These are phyloP conservation scores for Fomitopsis schrenkii DNA, from an alignment of 1,284 basidiomycete genomes.

Conservation along the genomic window DNA sequence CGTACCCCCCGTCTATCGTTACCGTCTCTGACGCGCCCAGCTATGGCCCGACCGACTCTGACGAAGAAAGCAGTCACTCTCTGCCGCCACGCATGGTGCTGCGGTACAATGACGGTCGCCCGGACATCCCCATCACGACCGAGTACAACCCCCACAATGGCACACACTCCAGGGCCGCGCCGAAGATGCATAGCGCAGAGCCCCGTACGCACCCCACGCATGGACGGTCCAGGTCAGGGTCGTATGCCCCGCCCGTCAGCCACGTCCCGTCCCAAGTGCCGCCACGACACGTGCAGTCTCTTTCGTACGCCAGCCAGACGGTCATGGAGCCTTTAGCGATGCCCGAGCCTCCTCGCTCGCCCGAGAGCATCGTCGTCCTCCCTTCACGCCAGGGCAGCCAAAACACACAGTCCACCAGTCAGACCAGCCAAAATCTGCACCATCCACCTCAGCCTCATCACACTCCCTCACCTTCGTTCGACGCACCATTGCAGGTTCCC, in stretches of 20 bases:
- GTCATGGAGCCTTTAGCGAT: constrained; percentile 12
- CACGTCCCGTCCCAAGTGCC: constrained; percentile 8
- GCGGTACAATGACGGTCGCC: constrained; percentile 58
- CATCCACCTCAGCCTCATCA: neutral
- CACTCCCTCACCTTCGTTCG: constrained; percentile 7
- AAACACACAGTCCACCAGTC: constrained; percentile 13
- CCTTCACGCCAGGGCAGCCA: constrained; percentile 26
- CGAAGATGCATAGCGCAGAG: neutral
- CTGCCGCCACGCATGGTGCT: constrained; percentile 69
- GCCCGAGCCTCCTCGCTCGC: constrained; percentile 17
- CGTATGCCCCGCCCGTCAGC: constrained; percentile 15
- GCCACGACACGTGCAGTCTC: constrained; percentile 21
- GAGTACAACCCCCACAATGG: constrained; percentile 11
- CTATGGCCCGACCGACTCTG: constrained; percentile 47
- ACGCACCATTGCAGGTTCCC: constrained; percentile 6
- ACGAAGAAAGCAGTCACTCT: constrained; percentile 60
- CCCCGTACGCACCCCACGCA: constrained; percentile 13
- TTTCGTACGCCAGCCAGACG: constrained; percentile 24
- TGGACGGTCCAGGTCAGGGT: constrained; percentile 18
- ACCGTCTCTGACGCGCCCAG: constrained; percentile 43
- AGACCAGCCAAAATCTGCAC: constrained; percentile 5
- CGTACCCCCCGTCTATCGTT: constrained; percentile 48
- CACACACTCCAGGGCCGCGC: neutral
- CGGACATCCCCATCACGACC: constrained; percentile 55
- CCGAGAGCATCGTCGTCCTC: constrained; percentile 29